These are phyloP conservation scores for Parsonsia alboflavescens DNA, from an alignment of 257 asterid genomes.

Conservation along the genomic window DNA sequence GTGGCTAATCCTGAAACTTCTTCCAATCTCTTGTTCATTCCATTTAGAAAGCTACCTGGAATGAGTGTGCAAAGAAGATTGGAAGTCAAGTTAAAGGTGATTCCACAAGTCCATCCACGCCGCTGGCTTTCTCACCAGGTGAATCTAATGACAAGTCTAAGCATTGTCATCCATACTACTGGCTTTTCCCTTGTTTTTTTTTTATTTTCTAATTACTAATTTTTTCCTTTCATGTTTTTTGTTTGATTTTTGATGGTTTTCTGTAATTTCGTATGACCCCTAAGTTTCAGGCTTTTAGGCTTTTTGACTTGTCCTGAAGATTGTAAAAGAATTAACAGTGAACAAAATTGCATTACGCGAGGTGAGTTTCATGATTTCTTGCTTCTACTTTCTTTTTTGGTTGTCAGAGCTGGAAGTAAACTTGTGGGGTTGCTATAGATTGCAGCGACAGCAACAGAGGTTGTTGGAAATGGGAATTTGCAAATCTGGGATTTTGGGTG, in stretches of 20 bases:
- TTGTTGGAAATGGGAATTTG: too few relatives aligned
- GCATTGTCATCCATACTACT: constrained; percentile 9
- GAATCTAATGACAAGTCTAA: constrained; percentile 47
- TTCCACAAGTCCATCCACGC: constrained; percentile 54
- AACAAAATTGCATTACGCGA: constrained; percentile 30
- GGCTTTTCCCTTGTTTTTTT: not conserved
- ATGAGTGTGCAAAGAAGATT: not conserved
- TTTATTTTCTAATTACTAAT: not conserved
- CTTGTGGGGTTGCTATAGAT: too few relatives aligned
- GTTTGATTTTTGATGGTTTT: not conserved
- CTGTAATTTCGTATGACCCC: not conserved
- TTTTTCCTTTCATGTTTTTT: not conserved
- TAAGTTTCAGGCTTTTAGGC: not conserved
- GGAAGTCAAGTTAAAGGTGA: constrained; percentile 20
- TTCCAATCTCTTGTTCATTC: constrained; percentile 7
- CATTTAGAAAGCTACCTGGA: not conserved
- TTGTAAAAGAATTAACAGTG: constrained; percentile 36
- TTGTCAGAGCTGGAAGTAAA: too few relatives aligned
- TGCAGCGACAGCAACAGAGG: too few relatives aligned
- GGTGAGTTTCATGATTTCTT: constrained; percentile 34
- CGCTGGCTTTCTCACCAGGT: constrained; percentile 44
- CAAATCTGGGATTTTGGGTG: too few relatives aligned
- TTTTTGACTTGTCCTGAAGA: constrained; percentile 20
- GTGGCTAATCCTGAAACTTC: not conserved
- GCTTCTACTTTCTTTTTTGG: not conserved